Evolutionary conservation across 2,329 filamentous ascomycete species (phyloP), one percentile per base, ranked within the genome.

Genomic region (Hirsutella thompsonii): DNA sequence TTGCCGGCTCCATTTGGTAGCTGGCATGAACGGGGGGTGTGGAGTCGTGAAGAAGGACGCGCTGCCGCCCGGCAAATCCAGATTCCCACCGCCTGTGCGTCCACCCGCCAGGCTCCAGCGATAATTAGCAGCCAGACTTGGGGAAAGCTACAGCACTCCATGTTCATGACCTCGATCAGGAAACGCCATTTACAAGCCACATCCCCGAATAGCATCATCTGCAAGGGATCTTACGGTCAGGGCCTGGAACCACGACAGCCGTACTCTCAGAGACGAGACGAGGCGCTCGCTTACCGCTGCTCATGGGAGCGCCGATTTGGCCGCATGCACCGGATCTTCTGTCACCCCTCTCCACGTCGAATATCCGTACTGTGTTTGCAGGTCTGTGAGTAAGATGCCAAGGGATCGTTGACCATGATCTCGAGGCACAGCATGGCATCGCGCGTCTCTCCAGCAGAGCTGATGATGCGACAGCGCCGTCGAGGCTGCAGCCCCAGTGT

Each of bases 11-110:
- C 23, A 26, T 6, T 6, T 6, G 11, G 11, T 6, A 26, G 23
- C 23, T 26, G 23, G 23, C 23, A 26, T 26, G 23, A 26, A 26
- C 23, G 6, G 23, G 23, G 23, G 23, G 23, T 26, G 23, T 26
- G 23, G 23, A 6, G 23, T 11, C 23, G 11, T 26, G 23, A 26
- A 26, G 23, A 26, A 26, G 11, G 23, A 11, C 6, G 23, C 23
- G 23, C 23, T 11, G 23, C 34, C 34, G 30, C 16, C 16, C 41
- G 41, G 45, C 41, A 42, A 36, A 44, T 42, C 40, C 26, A 47
- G 41, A 45, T 45, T 47, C 35, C 34, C 35, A 29, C 43, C 43
- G 45, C 45, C 45, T 47, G 45, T 47, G 45, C 45, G 38, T 26
- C 23, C n/a, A n/a, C n/a, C n/a, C n/a, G n/a, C n/a, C n/a, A 11